Percentiles rank a stretch among this genome's conserved stretches.
phyloP scores from a whole-genome alignment of 169 alveolate species.

The Amoebophrya sp. region DNA sequence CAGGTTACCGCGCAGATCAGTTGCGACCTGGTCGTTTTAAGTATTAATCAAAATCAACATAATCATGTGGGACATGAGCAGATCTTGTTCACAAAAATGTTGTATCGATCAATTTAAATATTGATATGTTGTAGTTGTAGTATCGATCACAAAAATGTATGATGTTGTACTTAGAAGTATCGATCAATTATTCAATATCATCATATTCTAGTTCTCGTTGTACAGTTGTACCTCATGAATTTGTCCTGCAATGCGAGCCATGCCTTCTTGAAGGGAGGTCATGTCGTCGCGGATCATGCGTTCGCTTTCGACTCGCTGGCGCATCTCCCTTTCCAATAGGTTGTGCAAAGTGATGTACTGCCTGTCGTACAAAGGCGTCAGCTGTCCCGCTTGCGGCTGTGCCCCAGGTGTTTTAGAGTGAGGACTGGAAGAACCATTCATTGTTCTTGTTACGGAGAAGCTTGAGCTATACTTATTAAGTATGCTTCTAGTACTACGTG shows the following conservation, averaged over 20 bases:
- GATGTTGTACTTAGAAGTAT: background rate
- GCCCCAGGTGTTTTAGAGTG: too few relatives aligned
- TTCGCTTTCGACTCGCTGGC: background rate
- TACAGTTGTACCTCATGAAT: background rate
- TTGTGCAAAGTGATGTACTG: conserved; percentile 22
- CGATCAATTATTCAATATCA: background rate
- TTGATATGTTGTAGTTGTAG: too few relatives aligned
- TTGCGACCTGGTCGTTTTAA: background rate
- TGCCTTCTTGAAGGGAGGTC: background rate
- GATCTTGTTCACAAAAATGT: too few relatives aligned
- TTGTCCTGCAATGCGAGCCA: background rate
- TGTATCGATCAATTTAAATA: too few relatives aligned
- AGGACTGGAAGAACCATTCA: too few relatives aligned
- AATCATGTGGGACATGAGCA: too few relatives aligned
- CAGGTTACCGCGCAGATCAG: background rate
- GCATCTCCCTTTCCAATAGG: background rate
- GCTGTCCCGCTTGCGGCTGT: background rate
- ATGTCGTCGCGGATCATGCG: conserved; percentile 24
- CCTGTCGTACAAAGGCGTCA: background rate
- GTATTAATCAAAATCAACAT: background rate
- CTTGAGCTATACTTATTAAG: too few relatives aligned
- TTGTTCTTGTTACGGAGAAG: too few relatives aligned
- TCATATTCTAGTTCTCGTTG: too few relatives aligned
- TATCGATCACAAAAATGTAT: too few relatives aligned
- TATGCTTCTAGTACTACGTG: too few relatives aligned